A percentile compares a stretch with the other conserved stretches of the same genome.
phyloP scores from a whole-genome alignment of 345 rosid genomes.

The Physaria fendleri region DNA sequence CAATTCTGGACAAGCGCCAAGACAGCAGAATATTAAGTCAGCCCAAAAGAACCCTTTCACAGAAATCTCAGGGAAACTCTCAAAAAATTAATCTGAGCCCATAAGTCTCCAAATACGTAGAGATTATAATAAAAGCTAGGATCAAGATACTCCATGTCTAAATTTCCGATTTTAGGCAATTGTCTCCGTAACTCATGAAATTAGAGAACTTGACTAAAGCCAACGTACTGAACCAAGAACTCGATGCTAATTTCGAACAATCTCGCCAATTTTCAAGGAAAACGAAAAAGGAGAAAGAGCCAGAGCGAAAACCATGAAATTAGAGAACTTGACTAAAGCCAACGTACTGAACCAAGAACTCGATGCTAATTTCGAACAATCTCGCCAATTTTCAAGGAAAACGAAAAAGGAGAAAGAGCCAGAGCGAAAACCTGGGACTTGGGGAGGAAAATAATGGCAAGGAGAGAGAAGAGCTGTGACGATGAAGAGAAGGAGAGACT shows the following conservation, averaged over 20 bases:
- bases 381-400: not conserved
- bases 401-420: not conserved
- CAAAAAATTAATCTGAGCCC: not conserved
- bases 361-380: not conserved
- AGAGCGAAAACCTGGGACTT: slow-evolving; percentile 42
- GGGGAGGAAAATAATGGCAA: slow-evolving; percentile 30
- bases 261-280: not conserved
- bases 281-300: no score
- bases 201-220: not conserved
- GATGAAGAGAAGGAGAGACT: slow-evolving; percentile 15
- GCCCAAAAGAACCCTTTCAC: not conserved
- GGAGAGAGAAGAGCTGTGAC: slow-evolving; percentile 10
- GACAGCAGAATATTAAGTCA: not conserved
- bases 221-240: not conserved
- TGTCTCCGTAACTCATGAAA: not conserved
- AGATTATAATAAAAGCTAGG: not conserved
- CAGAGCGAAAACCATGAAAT: not conserved
- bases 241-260: not conserved
- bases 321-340: not conserved
- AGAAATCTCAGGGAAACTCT: not conserved
- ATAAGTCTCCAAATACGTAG: not conserved
- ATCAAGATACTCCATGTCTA: not conserved
- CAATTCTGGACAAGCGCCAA: not conserved
- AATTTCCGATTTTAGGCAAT: not conserved
- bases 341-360: not conserved